Conservation (phyloP, 768 basidiomycete species). For the Tephrocybe sp. region DNA sequence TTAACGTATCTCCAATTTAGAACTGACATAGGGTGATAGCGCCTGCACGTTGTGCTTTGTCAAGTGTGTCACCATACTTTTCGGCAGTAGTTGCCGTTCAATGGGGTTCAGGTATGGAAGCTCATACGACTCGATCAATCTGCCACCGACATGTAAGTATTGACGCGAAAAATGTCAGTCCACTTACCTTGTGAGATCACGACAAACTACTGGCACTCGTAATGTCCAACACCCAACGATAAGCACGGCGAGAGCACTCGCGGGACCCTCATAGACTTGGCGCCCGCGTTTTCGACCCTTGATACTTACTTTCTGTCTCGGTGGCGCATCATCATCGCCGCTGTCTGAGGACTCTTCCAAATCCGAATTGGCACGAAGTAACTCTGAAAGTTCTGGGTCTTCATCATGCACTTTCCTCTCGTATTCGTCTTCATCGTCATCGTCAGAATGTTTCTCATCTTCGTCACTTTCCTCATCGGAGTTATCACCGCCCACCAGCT, state of each 20-base stretch:
- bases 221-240: constrained; percentile 78
- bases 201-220: constrained; percentile 71
- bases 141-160: constrained; percentile 27
- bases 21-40: constrained; percentile 67
- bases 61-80: constrained; percentile 62
- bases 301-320: constrained; percentile 12
- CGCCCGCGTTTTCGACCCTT: constrained; percentile 16
- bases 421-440: constrained; percentile 3
- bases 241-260: constrained; percentile 62
- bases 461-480: constrained; percentile 15
- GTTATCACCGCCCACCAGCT: constrained; percentile 6
- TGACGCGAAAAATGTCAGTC: constrained; percentile 1
- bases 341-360: constrained; percentile 30
- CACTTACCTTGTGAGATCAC: constrained; percentile 70
- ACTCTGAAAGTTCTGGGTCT: constrained; percentile 38
- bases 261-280: constrained; percentile 33
- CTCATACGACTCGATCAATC: constrained; percentile 69
- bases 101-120: constrained; percentile 81
- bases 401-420: constrained; percentile 14
- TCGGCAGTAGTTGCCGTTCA: constrained; percentile 49
- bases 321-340: constrained; percentile 11
- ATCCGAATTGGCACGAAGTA: constrained; percentile 43
- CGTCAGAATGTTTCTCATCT: constrained; percentile 4
- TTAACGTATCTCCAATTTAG: not conserved
- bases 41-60: constrained; percentile 66